phyloP scores from a whole-genome alignment of 202 grass and related monocot genomes.

The Carex arenaria region DNA sequence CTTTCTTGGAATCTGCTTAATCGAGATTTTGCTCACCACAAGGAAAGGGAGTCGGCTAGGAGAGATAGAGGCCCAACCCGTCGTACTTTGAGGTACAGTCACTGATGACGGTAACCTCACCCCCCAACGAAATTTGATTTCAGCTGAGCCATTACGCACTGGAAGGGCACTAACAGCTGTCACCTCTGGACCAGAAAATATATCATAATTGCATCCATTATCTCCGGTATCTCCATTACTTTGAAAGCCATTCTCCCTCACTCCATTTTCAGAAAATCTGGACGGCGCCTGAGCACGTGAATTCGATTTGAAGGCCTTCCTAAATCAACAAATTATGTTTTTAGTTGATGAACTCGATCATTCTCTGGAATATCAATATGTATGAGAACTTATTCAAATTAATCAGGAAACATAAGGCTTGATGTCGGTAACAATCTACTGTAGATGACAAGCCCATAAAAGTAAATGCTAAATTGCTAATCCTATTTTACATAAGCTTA shows the following conservation, averaged over 20 bases:
- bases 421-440: neutral
- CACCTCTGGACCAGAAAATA: constrained; percentile 18
- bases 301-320: constrained; percentile 11
- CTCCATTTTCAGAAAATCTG: neutral
- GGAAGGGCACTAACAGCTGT: constrained; percentile 29
- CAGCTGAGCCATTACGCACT: constrained; percentile 19
- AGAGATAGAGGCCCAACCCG: neutral
- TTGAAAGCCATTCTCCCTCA: constrained; percentile 5
- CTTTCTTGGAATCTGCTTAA: constrained; percentile 9
- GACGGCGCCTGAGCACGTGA: neutral
- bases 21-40: constrained; percentile 33
- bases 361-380: neutral
- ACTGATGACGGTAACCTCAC: constrained; percentile 28
- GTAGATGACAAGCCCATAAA: neutral
- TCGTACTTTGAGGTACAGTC: neutral
- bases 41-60: constrained; percentile 29
- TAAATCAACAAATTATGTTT: neutral
- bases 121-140: constrained; percentile 32
- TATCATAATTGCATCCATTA: neutral
- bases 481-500: neutral
- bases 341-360: neutral
- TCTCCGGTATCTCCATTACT: neutral
- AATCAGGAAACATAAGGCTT: neutral
- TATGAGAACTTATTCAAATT: neutral
- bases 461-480: neutral